Percentiles rank a stretch among this genome's conserved stretches.
These are phyloP conservation scores for Lumnitzera racemosa DNA, from an alignment of 345 rosid species.

Conservation along the genomic window DNA sequence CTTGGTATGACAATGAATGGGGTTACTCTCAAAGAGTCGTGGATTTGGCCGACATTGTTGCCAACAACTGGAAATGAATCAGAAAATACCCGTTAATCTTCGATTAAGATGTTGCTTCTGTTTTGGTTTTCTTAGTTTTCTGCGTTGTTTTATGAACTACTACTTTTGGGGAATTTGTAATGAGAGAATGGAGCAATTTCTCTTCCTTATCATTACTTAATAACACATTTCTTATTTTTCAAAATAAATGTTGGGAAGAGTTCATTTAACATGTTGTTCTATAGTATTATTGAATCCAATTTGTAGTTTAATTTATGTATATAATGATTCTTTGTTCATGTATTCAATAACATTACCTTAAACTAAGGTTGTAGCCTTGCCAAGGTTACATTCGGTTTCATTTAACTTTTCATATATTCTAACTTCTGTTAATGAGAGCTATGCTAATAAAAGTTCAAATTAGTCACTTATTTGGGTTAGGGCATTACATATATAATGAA, in stretches of 20 bases:
- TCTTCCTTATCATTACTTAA: slow-evolving; percentile 11
- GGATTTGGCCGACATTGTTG: slow-evolving; percentile 89
- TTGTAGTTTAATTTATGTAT: no score
- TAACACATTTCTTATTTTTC: not conserved
- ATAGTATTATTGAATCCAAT: no score
- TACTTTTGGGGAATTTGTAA: slow-evolving; percentile 23
- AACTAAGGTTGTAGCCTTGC: no score
- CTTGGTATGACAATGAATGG: slow-evolving; percentile 99
- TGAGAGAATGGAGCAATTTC: slow-evolving; percentile 10
- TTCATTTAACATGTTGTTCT: slow-evolving; percentile 3
- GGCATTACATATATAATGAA: no score
- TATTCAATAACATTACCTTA: no score
- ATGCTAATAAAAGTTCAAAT: no score
- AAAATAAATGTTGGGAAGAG: not conserved
- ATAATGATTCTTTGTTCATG: not conserved
- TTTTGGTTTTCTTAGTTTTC: slow-evolving; percentile 17
- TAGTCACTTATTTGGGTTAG: no score
- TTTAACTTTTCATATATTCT: no score
- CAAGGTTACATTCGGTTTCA: no score
- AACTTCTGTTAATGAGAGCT: no score
- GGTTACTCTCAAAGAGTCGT: slow-evolving; percentile 99
- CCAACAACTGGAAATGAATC: slow-evolving; percentile 70
- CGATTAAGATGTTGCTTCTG: slow-evolving; percentile 8
- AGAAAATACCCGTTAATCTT: not conserved
- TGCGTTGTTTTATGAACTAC: slow-evolving; percentile 12